phyloP scores from a whole-genome alignment of 2,329 filamentous ascomycete species.

The Emydomyces testavorans region DNA sequence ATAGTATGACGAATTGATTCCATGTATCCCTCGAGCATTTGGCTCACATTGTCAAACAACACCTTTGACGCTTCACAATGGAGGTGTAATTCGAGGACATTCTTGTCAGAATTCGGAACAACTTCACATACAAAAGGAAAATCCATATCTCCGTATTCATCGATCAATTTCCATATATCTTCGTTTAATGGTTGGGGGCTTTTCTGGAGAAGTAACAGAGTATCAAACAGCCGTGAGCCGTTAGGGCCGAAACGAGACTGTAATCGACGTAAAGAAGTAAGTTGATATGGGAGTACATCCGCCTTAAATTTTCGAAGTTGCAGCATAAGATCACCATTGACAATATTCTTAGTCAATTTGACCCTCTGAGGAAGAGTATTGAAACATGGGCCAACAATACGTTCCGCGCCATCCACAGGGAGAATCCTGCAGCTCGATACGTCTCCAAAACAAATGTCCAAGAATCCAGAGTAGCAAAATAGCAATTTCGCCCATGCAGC shows the following conservation, averaged over 20 bases:
- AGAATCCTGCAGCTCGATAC: constrained; percentile 68
- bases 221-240: constrained; percentile 59
- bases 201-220: constrained; percentile 67
- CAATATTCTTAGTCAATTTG: constrained; percentile 38
- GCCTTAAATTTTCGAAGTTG: constrained; percentile 51
- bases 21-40: constrained; percentile 24
- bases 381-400: constrained; percentile 79
- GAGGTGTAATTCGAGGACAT: constrained; percentile 49
- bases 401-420: constrained; percentile 53
- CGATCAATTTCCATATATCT: constrained; percentile 41
- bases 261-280: constrained; percentile 62
- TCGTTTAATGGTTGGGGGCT: constrained; percentile 36
- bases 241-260: constrained; percentile 43
- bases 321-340: constrained; percentile 48
- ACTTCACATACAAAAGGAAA: constrained; percentile 68
- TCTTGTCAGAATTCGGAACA: constrained; percentile 42
- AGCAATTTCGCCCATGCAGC: constrained; percentile 60
- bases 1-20: constrained; percentile 27
- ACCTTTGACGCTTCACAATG: constrained; percentile 44
- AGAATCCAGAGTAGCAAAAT: constrained; percentile 41
- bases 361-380: constrained; percentile 70
- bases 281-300: constrained; percentile 55
- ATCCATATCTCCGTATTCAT: constrained; percentile 47
- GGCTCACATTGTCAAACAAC: constrained; percentile 17
- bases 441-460: constrained; percentile 76